phyloP scores from a whole-genome alignment of 2,329 filamentous ascomycete genomes.

The Scleromitrula shiraiana region DNA sequence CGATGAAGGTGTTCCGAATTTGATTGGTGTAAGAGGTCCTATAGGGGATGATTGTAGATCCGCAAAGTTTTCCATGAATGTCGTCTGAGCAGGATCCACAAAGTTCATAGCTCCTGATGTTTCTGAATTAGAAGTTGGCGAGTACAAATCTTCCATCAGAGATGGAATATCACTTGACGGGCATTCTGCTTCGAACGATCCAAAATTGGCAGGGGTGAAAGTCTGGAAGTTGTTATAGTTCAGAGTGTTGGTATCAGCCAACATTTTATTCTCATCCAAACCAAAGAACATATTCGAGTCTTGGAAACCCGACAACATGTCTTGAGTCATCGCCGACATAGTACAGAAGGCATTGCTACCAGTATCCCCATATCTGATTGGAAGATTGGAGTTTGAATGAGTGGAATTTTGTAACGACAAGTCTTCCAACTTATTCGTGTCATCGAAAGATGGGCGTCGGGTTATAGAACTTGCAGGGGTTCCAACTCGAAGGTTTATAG shows the following conservation, averaged over 20 bases:
- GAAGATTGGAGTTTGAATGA: slow-evolving; percentile 7
- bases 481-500: background rate
- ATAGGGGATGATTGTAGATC: slow-evolving; percentile 10
- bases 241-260: slow-evolving; percentile 8
- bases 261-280: background rate
- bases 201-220: slow-evolving; percentile 2
- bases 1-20: slow-evolving; percentile 4
- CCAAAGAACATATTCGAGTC: slow-evolving; percentile 11
- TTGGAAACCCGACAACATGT: slow-evolving; percentile 10
- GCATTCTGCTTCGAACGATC: slow-evolving; percentile 8
- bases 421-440: slow-evolving; percentile 12
- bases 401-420: slow-evolving; percentile 5
- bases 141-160: slow-evolving; percentile 17
- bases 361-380: slow-evolving; percentile 8
- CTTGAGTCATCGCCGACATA: slow-evolving; percentile 15
- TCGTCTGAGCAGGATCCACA: slow-evolving; percentile 24
- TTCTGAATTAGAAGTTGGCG: slow-evolving; percentile 14
- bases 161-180: slow-evolving; percentile 13
- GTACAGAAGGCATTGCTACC: slow-evolving; percentile 3
- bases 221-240: slow-evolving; percentile 7
- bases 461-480: slow-evolving; percentile 1
- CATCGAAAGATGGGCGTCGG: slow-evolving; percentile 3
- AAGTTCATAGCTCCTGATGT: slow-evolving; percentile 17
- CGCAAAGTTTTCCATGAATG: slow-evolving; percentile 17
- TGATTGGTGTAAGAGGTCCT: slow-evolving; percentile 5